These are phyloP conservation scores for Metschnikowia cerradonensis DNA, from an alignment of 805 yeast species.

Conservation along the genomic window DNA sequence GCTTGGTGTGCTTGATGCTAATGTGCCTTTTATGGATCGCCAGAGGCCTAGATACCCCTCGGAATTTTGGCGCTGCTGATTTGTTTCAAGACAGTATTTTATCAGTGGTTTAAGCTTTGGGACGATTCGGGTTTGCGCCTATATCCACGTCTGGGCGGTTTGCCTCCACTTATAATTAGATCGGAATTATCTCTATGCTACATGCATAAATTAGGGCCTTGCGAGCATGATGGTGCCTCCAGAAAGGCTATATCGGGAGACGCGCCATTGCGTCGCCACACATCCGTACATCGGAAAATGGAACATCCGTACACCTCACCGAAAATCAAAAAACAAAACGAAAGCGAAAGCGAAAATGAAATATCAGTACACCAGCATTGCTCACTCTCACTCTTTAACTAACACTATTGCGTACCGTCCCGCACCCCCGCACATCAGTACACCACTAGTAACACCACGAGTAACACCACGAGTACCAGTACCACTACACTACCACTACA, in stretches of 20 bases:
- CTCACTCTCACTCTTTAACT: too few relatives aligned
- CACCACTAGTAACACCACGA: too few relatives aligned
- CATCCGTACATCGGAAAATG: background rate
- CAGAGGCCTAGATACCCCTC: background rate
- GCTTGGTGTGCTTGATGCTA: background rate
- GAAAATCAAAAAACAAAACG: too few relatives aligned
- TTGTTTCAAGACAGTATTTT: background rate
- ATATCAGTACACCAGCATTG: too few relatives aligned
- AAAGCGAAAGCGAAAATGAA: too few relatives aligned
- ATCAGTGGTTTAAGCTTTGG: too few relatives aligned
- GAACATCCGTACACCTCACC: background rate
- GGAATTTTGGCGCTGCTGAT: background rate
- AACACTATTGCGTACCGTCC: too few relatives aligned
- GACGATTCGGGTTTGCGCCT: background rate
- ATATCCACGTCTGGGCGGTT: background rate
- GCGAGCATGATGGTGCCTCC: background rate
- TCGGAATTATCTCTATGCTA: background rate
- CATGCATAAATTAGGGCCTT: background rate
- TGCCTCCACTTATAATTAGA: background rate
- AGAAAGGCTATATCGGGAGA: background rate
- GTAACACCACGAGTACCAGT: too few relatives aligned
- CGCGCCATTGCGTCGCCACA: background rate
- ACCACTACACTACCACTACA: too few relatives aligned
- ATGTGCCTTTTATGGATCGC: background rate
- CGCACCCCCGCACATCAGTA: too few relatives aligned